Conservation (phyloP, 2,329 filamentous ascomycete genomes). For the Fusarium sambucinum region DNA sequence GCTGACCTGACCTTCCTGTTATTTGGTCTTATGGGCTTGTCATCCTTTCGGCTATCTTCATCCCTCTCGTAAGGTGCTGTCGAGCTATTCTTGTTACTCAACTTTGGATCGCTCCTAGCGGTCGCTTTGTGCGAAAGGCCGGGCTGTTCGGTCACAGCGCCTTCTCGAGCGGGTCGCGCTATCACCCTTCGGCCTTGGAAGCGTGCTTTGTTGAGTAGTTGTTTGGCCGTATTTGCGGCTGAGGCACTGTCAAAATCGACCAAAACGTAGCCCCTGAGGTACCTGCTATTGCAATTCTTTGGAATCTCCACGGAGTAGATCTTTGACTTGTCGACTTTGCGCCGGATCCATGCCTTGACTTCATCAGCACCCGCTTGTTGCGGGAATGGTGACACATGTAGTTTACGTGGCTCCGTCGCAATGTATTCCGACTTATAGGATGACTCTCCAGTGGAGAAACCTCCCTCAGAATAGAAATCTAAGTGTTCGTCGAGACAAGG, state of each 20-base stretch:
- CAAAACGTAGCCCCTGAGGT: slow-evolving; percentile 47
- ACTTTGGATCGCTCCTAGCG: neutral
- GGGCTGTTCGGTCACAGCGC: slow-evolving; percentile 22
- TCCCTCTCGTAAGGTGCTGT: slow-evolving; percentile 20
- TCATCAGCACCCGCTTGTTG: slow-evolving; percentile 40
- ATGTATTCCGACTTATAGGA: slow-evolving; percentile 14
- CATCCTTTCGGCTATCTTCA: slow-evolving; percentile 3
- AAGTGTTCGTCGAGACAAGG: slow-evolving; percentile 16
- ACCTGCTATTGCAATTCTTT: slow-evolving; percentile 34
- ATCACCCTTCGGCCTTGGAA: slow-evolving; percentile 46
- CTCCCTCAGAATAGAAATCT: slow-evolving; percentile 12
- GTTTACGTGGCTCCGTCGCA: slow-evolving; percentile 38
- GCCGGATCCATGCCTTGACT: slow-evolving; percentile 48
- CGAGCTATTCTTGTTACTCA: slow-evolving; percentile 7
- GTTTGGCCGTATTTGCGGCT: slow-evolving; percentile 43
- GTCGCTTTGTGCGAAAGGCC: slow-evolving; percentile 1
- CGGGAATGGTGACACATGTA: slow-evolving; percentile 47
- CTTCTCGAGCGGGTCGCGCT: slow-evolving; percentile 42
- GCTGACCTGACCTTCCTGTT: slow-evolving; percentile 29
- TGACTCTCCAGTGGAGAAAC: slow-evolving; percentile 1
- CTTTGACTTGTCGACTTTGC: slow-evolving; percentile 41
- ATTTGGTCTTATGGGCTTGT: slow-evolving; percentile 27
- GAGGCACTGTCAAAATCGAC: slow-evolving; percentile 41
- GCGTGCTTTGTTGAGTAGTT: slow-evolving; percentile 44
- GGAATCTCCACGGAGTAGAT: slow-evolving; percentile 48